Base-by-base conservation (phyloP, 2,329 filamentous ascomycete species). In the Pseudodiploospora longispora region DNA sequence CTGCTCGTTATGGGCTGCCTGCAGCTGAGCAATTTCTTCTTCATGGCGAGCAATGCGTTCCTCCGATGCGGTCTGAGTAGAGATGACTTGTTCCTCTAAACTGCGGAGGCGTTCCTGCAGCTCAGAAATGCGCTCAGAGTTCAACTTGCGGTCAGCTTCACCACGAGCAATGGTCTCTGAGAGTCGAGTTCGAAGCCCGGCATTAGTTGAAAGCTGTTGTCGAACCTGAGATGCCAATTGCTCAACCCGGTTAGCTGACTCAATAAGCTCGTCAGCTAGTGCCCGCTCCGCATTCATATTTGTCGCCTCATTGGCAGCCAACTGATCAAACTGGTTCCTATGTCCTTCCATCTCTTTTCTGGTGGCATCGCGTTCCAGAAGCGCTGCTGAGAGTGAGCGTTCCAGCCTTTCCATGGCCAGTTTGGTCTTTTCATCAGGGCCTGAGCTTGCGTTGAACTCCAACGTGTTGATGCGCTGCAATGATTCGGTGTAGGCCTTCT, bases 51-150 rank as follows among this genome's bases (percentile, higher is more conserved):
- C 70, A 46, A 97, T 80, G 34, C 83, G 82, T 40, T 91, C 89
- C 61, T 98, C 93, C 1, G 88, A 91, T 19, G 85, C 78, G 45
- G 87, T 83, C 63, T 97, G 91, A 2, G 91, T 88, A 19, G 79
- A 68, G 43, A 94, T 74, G 27, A 98, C 78, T 55, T 84, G 80
- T 49, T 97, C 90, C 61, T 97, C 93, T 41, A 96, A 79, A 10
- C 71, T 67, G 55, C 85, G 87, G 45, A 98, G 82, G 46, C 82
- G 84, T 49, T 77, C 76, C 61, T 97, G 90, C 61, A 97, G 79
- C 43, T 82, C 76, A 45, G 87, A 87, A 60, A 98, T 95, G 56
- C 87, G 85, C 42, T 80, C 75, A 10, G 85, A 85, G 50, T 89
- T 94, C 47, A 81, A 69, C 57, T 83, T 82, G 61, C 95, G 90